phyloP scores from a whole-genome alignment of 805 yeast species.

The Saturnispora ahearnii region DNA sequence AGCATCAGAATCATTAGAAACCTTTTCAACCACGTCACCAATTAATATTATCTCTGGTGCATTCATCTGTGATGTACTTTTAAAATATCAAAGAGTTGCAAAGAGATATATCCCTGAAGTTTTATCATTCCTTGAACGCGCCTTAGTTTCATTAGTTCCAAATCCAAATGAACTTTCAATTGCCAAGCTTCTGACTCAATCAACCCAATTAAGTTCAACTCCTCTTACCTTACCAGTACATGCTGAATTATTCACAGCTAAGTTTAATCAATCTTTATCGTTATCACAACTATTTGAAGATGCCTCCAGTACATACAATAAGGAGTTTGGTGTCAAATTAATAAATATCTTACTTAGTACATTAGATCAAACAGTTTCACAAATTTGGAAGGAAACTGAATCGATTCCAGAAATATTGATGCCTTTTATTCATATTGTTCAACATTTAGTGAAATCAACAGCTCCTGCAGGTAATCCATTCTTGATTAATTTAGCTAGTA shows the following conservation, averaged over 20 bases:
- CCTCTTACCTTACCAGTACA: constrained; percentile 15
- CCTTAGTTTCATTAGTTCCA: constrained; percentile 38
- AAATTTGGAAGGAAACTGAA: constrained; percentile 52
- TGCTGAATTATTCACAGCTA: constrained; percentile 11
- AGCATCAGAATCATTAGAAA: constrained; percentile 61
- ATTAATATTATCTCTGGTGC: constrained; percentile 46
- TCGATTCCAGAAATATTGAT: constrained; percentile 51
- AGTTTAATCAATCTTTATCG: not conserved
- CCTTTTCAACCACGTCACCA: constrained; percentile 21
- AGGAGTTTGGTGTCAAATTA: constrained; percentile 22
- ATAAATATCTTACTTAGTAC: constrained; percentile 28
- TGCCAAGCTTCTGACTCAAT: constrained; percentile 17
- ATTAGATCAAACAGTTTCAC: constrained; percentile 25
- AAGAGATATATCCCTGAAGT: constrained; percentile 82
- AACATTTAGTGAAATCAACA: constrained; percentile 30
- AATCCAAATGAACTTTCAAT: constrained; percentile 21
- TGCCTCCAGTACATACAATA: constrained; percentile 4
- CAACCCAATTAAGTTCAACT: constrained; percentile 13
- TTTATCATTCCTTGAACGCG: constrained; percentile 45
- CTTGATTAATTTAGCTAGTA: constrained; percentile 31
- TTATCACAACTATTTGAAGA: constrained; percentile 8
- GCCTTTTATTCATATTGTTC: constrained; percentile 38
- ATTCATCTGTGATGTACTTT: constrained; percentile 52
- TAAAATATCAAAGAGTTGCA: constrained; percentile 70
- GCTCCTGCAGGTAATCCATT: constrained; percentile 17